Evolutionary conservation across 768 basidiomycete species (phyloP).

Genomic region (Mycena maculata): DNA sequence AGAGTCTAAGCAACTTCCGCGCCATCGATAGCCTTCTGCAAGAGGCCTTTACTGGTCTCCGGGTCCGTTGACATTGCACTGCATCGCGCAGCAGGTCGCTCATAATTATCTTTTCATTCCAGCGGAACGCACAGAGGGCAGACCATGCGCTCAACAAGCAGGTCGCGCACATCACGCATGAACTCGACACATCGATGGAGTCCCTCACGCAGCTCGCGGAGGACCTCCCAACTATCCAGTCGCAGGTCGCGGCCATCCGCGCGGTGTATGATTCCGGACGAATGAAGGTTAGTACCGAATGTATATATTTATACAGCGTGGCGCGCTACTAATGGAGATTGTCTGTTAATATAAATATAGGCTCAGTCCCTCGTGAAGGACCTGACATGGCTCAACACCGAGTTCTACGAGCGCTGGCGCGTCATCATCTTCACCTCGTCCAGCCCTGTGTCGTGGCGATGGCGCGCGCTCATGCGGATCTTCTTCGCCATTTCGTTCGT

Average conservation of each 20-base stretch:
- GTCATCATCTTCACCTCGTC: slow-evolving; percentile 77
- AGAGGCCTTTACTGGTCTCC: slow-evolving; percentile 70
- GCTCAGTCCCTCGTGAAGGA: slow-evolving; percentile 73
- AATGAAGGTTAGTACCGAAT: slow-evolving; percentile 60
- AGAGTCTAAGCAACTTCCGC: slow-evolving; percentile 79
- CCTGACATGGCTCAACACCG: slow-evolving; percentile 81
- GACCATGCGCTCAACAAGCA: slow-evolving; percentile 68
- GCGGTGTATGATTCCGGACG: slow-evolving; percentile 79
- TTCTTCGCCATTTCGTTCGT: slow-evolving; percentile 69
- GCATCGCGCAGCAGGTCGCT: not conserved
- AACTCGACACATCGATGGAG: slow-evolving; percentile 71
- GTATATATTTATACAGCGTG: slow-evolving; percentile 5
- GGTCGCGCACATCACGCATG: slow-evolving; percentile 69
- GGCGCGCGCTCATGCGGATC: slow-evolving; percentile 72
- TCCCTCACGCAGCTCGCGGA: slow-evolving; percentile 67
- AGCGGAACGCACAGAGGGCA: slow-evolving; percentile 72
- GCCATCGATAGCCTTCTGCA: slow-evolving; percentile 77
- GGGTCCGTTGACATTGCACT: slow-evolving; percentile 53
- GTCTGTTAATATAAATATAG: no score
- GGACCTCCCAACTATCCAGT: slow-evolving; percentile 69
- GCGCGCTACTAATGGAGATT: slow-evolving; percentile 10
- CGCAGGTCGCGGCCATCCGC: slow-evolving; percentile 71
- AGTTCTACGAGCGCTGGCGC: slow-evolving; percentile 81
- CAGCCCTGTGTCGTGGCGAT: slow-evolving; percentile 78
- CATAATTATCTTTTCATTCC: slow-evolving; percentile 16